Base-by-base conservation (phyloP, 2,329 filamentous ascomycete genomes). In the Gnomoniopsis sp. region DNA sequence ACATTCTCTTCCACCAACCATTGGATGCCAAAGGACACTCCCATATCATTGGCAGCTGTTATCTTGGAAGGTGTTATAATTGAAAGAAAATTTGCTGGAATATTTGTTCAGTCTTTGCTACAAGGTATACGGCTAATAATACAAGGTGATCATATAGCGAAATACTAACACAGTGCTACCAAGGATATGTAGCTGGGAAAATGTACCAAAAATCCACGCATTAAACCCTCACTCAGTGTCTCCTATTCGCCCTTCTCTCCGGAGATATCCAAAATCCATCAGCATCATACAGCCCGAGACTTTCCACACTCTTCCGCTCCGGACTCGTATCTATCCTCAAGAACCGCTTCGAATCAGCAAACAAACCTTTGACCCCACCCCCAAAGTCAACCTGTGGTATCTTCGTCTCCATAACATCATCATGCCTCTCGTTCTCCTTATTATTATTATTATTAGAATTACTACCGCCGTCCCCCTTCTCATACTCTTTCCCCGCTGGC, bases 251-350 rank as follows among this genome's bases (percentile, higher is more conserved):
- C 50, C 49, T 63, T 60, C 71, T 66, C n/a, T 73, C 73, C 2
- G 76, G 77, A 26, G 76, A 77, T 33, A 75, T 70, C 58, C 79
- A 64, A 53, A 80, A 80, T 1, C 77, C 78, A 30, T 80, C 75
- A 51, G 71, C 66, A 59, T 80, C 77, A 60, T 80, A 80, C 51
- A 78, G 54, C 1, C 74, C 75, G 33, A 76, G 58, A 36, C 74
- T 79, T 21, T 77, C 75, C 1, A 69, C 65, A 17, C 75, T 76
- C 21, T 34, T 62, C 48, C 41, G 41, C 22, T 46, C 41, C 3
- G 50, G 53, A 19, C 34, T 48, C 34, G 21, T 49, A 12, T 55
- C 44, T 2, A 14, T 44, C 22, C 22, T 41, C 33, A 26, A 17
- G 3, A 7, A 17, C 21, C 33, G 22, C n/a, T 21, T 21, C 8